These are phyloP conservation scores for Stephanodiscus triporus DNA, from an alignment of 108 stramenopile genomes.

Conservation along the genomic window DNA sequence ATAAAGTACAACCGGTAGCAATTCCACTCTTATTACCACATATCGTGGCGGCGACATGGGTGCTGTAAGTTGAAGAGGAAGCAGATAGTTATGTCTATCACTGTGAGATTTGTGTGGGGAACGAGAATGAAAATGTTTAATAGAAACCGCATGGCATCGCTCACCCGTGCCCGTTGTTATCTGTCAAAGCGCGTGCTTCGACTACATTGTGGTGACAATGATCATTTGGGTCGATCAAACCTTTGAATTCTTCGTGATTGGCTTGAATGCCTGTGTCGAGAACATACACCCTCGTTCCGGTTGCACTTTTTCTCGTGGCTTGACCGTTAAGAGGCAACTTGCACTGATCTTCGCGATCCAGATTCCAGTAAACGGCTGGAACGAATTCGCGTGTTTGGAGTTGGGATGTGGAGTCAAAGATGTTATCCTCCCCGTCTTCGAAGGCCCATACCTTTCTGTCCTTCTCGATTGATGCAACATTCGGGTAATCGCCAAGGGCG, in stretches of 20 bases:
- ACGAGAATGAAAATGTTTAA: neutral
- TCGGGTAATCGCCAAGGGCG: neutral
- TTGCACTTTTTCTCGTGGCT: neutral
- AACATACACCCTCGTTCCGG: neutral
- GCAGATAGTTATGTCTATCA: neutral
- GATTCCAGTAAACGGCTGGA: neutral
- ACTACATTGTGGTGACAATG: neutral
- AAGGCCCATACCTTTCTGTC: neutral
- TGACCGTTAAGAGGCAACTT: neutral
- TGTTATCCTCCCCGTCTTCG: conserved; percentile 2
- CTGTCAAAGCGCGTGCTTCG: neutral
- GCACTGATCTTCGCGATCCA: neutral
- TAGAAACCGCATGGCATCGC: neutral
- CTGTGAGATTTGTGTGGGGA: neutral
- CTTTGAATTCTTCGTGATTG: neutral
- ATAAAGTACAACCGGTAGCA: neutral
- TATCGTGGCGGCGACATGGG: conserved; percentile 3
- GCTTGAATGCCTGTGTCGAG: conserved; percentile 1
- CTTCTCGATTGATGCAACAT: neutral
- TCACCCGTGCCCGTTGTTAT: conserved; percentile 1
- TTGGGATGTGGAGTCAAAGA: neutral
- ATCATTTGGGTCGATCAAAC: neutral
- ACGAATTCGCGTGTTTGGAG: neutral
- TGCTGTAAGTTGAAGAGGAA: neutral
- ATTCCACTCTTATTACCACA: neutral